phyloP scores from a whole-genome alignment of 768 basidiomycete species.

The Tephrocybe sp. region DNA sequence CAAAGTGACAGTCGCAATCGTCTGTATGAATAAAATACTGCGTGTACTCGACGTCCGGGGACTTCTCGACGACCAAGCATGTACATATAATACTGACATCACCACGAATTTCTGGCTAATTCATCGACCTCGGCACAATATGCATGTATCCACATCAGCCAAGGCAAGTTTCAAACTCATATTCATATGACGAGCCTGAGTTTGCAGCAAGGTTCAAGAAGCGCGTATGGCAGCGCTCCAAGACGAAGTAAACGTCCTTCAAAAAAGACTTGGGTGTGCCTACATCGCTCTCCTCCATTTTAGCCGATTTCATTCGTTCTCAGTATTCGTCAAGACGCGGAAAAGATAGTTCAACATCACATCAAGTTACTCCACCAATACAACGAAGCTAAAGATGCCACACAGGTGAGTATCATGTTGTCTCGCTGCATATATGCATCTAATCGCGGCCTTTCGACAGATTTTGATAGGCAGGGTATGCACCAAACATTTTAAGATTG shows the following conservation, averaged over 20 bases:
- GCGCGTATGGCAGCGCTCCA: constrained; percentile 25
- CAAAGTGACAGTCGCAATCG: too few species aligned
- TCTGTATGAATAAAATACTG: too few species aligned
- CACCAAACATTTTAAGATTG: background rate
- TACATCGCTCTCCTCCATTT: background rate
- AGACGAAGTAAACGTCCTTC: constrained; percentile 25
- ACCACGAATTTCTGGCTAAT: too few species aligned
- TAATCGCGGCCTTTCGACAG: constrained; percentile 32
- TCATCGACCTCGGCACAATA: constrained; percentile 10
- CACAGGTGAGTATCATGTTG: constrained; percentile 51
- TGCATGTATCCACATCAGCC: constrained; percentile 28
- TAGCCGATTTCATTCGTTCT: background rate
- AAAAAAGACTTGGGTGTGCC: constrained; percentile 26
- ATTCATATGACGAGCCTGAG: background rate
- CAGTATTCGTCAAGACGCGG: constrained; percentile 26
- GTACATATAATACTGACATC: background rate
- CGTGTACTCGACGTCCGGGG: too few species aligned
- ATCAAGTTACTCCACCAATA: constrained; percentile 74
- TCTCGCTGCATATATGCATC: constrained; percentile 6
- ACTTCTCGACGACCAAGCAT: too few species aligned
- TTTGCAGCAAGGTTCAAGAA: constrained; percentile 22
- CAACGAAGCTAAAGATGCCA: constrained; percentile 82
- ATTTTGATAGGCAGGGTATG: constrained; percentile 76
- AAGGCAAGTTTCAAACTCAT: constrained; percentile 17
- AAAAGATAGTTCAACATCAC: constrained; percentile 50